Base-by-base conservation (phyloP, 495 filamentous ascomycete genomes). In the Daldinia vernicosa region DNA sequence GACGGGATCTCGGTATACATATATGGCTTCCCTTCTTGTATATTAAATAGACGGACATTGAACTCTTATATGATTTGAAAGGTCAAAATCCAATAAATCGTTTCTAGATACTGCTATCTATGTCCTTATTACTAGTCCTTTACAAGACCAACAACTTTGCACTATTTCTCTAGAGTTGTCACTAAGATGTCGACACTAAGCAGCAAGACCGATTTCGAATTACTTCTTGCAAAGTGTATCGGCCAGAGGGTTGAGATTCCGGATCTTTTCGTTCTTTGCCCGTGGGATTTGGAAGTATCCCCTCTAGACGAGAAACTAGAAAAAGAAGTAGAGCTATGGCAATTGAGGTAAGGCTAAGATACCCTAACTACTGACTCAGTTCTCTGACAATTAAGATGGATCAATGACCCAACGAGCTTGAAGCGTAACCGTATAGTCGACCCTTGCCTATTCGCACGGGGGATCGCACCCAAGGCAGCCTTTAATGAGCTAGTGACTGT, bases 201-300 rank as follows among this genome's bases (percentile, higher is more conserved):
- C 37, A 33, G n/a, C 19, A 45, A 45, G 19, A 22, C 32, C n/a
- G 35, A 66, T 7, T 45, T 60, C 22, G 55, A 66, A n/a, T 60
- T 54, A 24, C 55, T 66, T 33, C 54, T 66, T 39, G 45, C 11
- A 53, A 66, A 60, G 45, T 59, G 54, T 37, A n/a, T 66, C 50
- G 63, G 63, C 43, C 63, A 66, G 33, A 53, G 22, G 45, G 54
- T 60, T 15, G 53, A 66, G 1, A 57, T 66, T 9, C 63, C 63
- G 14, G 47, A 66, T 24, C 40, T 66, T n/a, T 66, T 66, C 30
- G 54, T 19, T 45, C 54, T 66, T n/a, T 66, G 55, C 24, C 63
- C 55, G 1, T 66, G 43, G 43, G 55, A 53, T 6, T 1, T 60
- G 14, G 33, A 66, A 24, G 32, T 60, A 12, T 27, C 43, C n/a